Conservation (phyloP, 202 grass and related monocot species). For the Digitaria exilis region DNA sequence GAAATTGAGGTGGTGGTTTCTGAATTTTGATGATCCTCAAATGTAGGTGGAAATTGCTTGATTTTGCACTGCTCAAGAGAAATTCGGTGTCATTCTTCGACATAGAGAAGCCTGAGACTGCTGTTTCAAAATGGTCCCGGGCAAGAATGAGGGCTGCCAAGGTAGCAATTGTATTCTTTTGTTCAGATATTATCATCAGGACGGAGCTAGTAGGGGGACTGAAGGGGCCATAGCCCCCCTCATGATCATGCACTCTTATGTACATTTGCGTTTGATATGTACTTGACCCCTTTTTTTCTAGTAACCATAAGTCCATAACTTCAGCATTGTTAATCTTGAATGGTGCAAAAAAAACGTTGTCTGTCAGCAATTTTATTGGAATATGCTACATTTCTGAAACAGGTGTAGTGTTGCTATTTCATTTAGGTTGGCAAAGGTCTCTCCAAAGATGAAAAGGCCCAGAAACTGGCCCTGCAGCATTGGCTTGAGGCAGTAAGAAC, state of each 20-base stretch:
- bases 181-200: not conserved
- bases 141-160: conserved; percentile 73
- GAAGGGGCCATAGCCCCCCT: no score
- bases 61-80: conserved; percentile 77
- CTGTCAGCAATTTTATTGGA: not conserved
- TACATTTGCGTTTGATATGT: no score
- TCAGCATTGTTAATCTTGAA: not conserved
- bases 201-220: no score
- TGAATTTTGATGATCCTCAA: not conserved
- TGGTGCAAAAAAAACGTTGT: not conserved
- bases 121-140: conserved; percentile 71
- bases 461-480: conserved; percentile 84
- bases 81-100: conserved; percentile 85
- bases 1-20: not conserved
- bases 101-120: conserved; percentile 71
- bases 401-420: not conserved
- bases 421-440: conserved; percentile 90
- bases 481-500: conserved; percentile 79
- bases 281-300: not conserved
- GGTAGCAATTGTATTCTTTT: conserved; percentile 48
- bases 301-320: not conserved
- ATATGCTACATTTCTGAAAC: conserved; percentile 1
- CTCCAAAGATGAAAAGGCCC: conserved; percentile 80
- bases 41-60: conserved; percentile 79
- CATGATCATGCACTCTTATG: no score